phyloP scores from a whole-genome alignment of 2,329 filamentous ascomycete species.

The Fusarium pseudocircinatum region DNA sequence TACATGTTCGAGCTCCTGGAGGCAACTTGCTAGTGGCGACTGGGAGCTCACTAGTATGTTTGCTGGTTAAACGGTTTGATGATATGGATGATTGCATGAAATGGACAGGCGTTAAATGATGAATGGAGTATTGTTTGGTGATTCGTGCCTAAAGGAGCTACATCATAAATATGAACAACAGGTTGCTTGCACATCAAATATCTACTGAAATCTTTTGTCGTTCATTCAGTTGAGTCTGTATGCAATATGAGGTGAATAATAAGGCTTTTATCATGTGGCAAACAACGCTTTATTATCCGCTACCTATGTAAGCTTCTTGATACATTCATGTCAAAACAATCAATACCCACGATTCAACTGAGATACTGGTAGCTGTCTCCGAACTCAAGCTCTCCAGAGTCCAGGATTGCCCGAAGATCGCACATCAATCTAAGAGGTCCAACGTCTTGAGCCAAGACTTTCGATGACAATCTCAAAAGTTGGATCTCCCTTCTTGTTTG shows the following conservation, averaged over 20 bases:
- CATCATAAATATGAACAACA: constrained; percentile 5
- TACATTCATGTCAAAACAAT: neutral
- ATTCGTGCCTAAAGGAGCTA: constrained; percentile 10
- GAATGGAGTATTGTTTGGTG: constrained; percentile 29
- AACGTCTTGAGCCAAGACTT: neutral
- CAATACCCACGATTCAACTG: neutral
- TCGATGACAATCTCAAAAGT: neutral
- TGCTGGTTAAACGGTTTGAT: constrained; percentile 27
- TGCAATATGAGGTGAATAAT: neutral
- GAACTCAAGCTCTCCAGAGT: neutral
- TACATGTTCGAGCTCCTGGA: constrained; percentile 43
- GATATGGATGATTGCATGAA: constrained; percentile 15
- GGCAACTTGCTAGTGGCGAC: constrained; percentile 42
- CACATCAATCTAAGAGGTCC: neutral
- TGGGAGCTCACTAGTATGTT: constrained; percentile 45
- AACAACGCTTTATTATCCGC: neutral
- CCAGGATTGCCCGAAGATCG: neutral
- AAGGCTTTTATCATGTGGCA: neutral
- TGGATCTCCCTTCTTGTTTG: neutral
- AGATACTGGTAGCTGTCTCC: neutral
- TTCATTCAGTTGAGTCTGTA: neutral
- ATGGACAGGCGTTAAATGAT: constrained; percentile 25
- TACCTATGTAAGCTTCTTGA: neutral
- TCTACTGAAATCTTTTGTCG: no score
- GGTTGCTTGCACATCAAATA: neutral